Conservation (phyloP, 164 flowering plant species). For the Annona squamosa region DNA sequence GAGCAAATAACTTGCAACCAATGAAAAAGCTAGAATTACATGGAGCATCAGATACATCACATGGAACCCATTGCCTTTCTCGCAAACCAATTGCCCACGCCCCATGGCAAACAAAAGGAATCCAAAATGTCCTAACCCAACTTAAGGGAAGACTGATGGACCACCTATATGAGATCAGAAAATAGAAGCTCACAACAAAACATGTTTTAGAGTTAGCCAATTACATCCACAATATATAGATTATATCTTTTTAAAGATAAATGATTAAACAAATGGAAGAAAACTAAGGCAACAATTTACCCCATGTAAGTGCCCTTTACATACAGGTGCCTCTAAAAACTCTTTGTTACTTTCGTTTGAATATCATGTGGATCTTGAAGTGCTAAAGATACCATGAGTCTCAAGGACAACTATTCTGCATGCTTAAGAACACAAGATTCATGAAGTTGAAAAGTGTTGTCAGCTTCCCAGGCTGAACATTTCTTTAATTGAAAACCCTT, state of each 20-base stretch:
- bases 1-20: not conserved
- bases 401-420: constrained; percentile 37
- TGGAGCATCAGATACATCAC: constrained; percentile 37
- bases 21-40: not conserved
- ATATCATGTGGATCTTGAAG: constrained; percentile 68
- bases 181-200: not conserved
- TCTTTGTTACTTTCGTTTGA: constrained; percentile 7
- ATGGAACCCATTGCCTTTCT: constrained; percentile 84
- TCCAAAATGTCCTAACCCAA: constrained; percentile 87
- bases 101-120: constrained; percentile 54
- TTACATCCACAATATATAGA: no score
- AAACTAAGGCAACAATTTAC: constrained; percentile 10
- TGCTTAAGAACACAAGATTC: constrained; percentile 25
- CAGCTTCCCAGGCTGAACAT: constrained; percentile 23
- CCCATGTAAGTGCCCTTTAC: constrained; percentile 12
- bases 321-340: constrained; percentile 17
- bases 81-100: constrained; percentile 79
- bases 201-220: not conserved
- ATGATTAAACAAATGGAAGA: no score
- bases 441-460: constrained; percentile 11
- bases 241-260: no score
- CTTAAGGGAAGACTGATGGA: constrained; percentile 72
- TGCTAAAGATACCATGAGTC: constrained; percentile 42
- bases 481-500: constrained; percentile 23
- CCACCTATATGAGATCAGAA: constrained; percentile 43